Evolutionary conservation across 2,329 filamentous ascomycete species (phyloP), one percentile per base, ranked within the genome.

Genomic region (Corinectria fuckeliana): DNA sequence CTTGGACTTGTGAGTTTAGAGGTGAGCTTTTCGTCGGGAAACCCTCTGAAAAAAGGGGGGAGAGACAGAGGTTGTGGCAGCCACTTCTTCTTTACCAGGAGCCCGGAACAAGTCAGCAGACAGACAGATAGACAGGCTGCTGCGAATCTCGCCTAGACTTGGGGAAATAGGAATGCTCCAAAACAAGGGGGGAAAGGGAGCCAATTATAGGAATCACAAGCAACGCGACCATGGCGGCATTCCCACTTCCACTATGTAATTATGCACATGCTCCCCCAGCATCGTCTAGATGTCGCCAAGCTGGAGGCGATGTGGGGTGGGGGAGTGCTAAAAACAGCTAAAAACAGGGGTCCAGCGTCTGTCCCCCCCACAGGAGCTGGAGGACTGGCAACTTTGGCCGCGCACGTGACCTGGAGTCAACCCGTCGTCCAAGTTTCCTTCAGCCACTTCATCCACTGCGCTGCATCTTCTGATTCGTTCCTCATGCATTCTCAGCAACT

Each of bases 311-410:
- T 8, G 8, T 5, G 20, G 9, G 21, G 3, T 38, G 11, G 13
- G 16, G 41, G 21, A 20, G 18, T 18, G 42, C 23, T 45, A n/a
- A n/a, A 47, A 23, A 23, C 21, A 10, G 16, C 26, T 44, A 44
- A 34, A 18, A 30, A 21, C 18, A 30, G 26, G 4, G n/a, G 32
- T 9, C 32, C 11, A 3, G 7, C 7, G 32, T n/a, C n/a, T n/a
- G n/a, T n/a, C n/a, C n/a, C n/a, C 32, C 32, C 32, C 32, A 36
- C 32, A 18, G 11, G 1, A 16, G 14, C 21, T 28, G 23, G 25
- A 13, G 16, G 16, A 20, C 30, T 18, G 49, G 36, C 49, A 51
- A 42, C 36, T 51, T 42, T 51, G 36, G 36, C 49, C 49, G 49
- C 42, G 5, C 41, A 45, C 41, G 41, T 45, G 41, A 45, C 41